Conservation (phyloP, 148 eudicot genomes). For the Persicaria maculosa region DNA sequence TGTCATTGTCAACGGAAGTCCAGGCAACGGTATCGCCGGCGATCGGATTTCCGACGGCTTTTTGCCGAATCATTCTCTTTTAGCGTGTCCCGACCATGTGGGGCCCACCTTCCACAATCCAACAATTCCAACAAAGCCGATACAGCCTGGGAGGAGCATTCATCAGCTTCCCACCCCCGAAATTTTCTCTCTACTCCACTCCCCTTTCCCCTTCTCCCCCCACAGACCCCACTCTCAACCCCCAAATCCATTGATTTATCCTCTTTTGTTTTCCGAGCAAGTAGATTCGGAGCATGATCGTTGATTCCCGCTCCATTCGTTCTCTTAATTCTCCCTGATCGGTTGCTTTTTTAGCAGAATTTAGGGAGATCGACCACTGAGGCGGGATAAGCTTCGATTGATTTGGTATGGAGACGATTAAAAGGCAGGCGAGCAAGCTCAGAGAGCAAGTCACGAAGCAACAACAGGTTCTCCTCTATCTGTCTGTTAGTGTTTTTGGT, state of each 20-base stretch:
- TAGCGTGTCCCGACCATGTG: neutral
- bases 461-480: conserved; percentile 47
- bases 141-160: conserved; percentile 12
- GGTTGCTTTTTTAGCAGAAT: neutral
- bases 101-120: conserved; percentile 8
- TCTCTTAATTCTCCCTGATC: neutral
- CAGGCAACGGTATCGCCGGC: neutral
- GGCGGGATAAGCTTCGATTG: conserved; percentile 4
- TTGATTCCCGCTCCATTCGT: neutral
- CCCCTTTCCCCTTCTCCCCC: neutral
- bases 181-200: conserved; percentile 2
- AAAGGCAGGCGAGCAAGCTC: conserved; percentile 78
- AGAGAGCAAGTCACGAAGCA: conserved; percentile 87
- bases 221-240: conserved; percentile 9
- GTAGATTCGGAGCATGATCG: neutral
- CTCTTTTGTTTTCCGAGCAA: neutral
- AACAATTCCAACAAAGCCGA: conserved; percentile 6
- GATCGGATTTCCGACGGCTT: neutral
- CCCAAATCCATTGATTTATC: neutral
- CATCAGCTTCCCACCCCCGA: conserved; percentile 1
- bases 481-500: neutral
- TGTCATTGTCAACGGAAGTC: neutral
- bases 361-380: neutral
- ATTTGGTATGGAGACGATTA: conserved; percentile 63
- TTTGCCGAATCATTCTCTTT: neutral